These are phyloP conservation scores for Hemisphaericaspora subhashii DNA, from an alignment of 1,139 yeast species.

Conservation along the genomic window DNA sequence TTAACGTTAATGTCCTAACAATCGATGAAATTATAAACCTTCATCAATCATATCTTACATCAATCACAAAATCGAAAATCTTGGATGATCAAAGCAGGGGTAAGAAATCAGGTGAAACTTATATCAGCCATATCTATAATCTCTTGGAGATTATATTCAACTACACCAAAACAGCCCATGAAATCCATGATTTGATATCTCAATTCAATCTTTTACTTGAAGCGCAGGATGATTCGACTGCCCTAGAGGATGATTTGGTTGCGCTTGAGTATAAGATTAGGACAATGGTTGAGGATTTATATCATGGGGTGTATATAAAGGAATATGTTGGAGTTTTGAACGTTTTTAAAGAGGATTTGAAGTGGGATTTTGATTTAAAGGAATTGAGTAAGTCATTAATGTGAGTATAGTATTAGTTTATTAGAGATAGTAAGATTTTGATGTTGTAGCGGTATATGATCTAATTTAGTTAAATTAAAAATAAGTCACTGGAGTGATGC, in stretches of 20 bases:
- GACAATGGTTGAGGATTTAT: conserved; percentile 24
- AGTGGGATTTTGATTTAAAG: conserved; percentile 24
- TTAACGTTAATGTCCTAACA: conserved; percentile 31
- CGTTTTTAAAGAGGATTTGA: conserved; percentile 29
- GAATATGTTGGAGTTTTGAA: conserved; percentile 23
- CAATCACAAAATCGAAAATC: conserved; percentile 42
- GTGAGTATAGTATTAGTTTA: background rate
- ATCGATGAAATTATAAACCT: conserved; percentile 48
- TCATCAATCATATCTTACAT: conserved; percentile 41
- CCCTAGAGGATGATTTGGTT: conserved; percentile 16
- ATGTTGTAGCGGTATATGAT: too few species aligned
- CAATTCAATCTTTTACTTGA: conserved; percentile 30
- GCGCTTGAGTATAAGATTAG: conserved; percentile 23
- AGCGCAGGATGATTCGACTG: conserved; percentile 18
- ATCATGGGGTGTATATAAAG: conserved; percentile 24
- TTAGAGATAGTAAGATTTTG: too few species aligned
- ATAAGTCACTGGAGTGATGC: too few species aligned
- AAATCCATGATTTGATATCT: conserved; percentile 35
- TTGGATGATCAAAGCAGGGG: conserved; percentile 38
- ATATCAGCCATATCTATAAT: conserved; percentile 46
- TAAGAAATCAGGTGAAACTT: conserved; percentile 37
- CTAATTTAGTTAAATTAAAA: too few species aligned
- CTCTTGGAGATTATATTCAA: conserved; percentile 42
- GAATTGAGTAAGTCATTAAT: conserved; percentile 22
- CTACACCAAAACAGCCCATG: conserved; percentile 47